Base-by-base conservation (phyloP, 2,329 filamentous ascomycete species). In the Sclerotiophoma versabilis region DNA sequence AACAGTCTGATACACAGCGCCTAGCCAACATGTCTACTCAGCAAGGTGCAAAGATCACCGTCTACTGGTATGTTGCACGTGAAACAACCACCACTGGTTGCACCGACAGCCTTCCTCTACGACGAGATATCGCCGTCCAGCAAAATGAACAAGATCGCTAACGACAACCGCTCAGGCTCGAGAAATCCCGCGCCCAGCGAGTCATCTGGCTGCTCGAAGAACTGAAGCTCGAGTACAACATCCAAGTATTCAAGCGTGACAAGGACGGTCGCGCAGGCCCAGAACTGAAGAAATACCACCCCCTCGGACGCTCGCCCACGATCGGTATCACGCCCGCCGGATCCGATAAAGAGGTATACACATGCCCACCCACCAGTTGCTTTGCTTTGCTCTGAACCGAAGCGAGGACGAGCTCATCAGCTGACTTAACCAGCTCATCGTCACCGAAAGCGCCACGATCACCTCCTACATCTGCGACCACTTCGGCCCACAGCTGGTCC, bases 161-260 rank as follows among this genome's bases (percentile, higher is more conserved):
- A 49, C n/a, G 3, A 17, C 2, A 15, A 10, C 5, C 9, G 11
- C 20, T 25, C 15, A 96, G 92, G 92, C 88, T 96, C 57, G 85
- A 93, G 65, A 81, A 89, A 64, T 96, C 92, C 50, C 89, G 92
- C 63, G 86, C 90, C 11, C 91, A 96, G 75, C 87, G 91, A 58
- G 89, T 93, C 54, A 79, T 95, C 37, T 96, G 91, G 90, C 86
- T 96, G 6, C 84, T 96, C 36, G 90, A 95, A 72, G 91, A 93
- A 75, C 86, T 95, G 58, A 83, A 89, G 36, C 75, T 96, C 27
- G 83, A 88, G 23, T 96, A 96, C 76, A 85, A 93, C 58, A 77
- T 97, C 53, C 86, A 93, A 68, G 82, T 89, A 48, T 95, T 89
- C 81, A 91, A 91, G 74, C 88, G 93, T 30, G 72, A 74, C 32